Evolutionary conservation across 2,329 filamentous ascomycete species (phyloP), one percentile per base, ranked within the genome.

Genomic region (Hirsutella thompsonii): DNA sequence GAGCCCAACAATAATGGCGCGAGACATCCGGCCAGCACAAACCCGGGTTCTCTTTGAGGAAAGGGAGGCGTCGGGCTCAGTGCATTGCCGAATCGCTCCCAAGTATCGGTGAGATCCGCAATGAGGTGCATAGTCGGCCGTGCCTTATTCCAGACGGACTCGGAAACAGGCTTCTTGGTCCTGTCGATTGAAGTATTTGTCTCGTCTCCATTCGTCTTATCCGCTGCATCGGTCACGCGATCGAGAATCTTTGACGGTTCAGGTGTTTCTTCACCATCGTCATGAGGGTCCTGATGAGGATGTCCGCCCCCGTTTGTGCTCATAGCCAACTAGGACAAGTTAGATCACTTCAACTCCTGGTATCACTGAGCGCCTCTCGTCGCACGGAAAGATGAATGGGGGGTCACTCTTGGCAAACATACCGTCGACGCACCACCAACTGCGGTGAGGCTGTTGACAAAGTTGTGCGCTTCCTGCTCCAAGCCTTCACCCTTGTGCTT

Each of bases 401-500:
- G 30, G 8, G 20, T 26, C 10, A 11, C 18, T 30, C 3, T 23
- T 16, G n/a, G 32, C 11, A 50, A 53, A 55, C 53, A 54, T 55
- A 61, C 58, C 45, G 57, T 54, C 6, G 60, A 60, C 40, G 23
- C 23, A 11, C 23, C 23, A 11, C 23, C 23, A 6, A 26, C 23
- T 26, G 23, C 23, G 6, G 23, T 26, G 6, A 92, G 78, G 28
- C 79, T 75, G 41, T 80, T 81, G 44, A 92, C 79, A 46, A 93
- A 81, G 54, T 87, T 89, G 50, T 74, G 81, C 1, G 87, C 87
- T 56, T 93, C 86, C 45, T 83, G 76, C 56, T 93, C 86, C 1
- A 87, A 82, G 0, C 84, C 83, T 56, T 92, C 85, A 20, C 87
- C 86, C 55, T 86, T 81, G 60, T 86, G 76, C 48, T 86, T 85